Base-by-base conservation (phyloP, 345 rosid genomes). In the Excoecaria cochinchinensis region DNA sequence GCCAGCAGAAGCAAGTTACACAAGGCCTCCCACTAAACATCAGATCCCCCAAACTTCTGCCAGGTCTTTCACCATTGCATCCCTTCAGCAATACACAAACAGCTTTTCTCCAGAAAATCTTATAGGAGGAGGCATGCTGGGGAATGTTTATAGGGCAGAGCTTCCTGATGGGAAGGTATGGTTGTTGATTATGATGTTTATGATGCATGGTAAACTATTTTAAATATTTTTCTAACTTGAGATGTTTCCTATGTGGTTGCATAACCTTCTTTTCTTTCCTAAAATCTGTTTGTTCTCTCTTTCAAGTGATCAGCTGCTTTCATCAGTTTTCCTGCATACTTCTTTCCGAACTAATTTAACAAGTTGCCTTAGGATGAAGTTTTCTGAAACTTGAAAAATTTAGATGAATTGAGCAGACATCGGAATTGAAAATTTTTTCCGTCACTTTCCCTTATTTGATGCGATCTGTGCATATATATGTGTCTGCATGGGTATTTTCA, bases 51-150 rank as follows among this genome's bases (percentile, higher is more conserved):
- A 66, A 40, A 82, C 88, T 42, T 90, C 94, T 80, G 97, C 93
- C 51, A 92, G 80, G 85, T 85, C 86, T 76, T 96, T 89, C 77
- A 89, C 91, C 70, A 90, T 96, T 74, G 99, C 99, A 57, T 86
- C 90, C 70, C 99, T 96, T 87, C 99, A 96, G 77, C 97, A 90
- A 76, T 92, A 85, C 76, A 96, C 99, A 39, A 90, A 90, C 70
- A 96, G 99, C 90, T 96, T 96, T 86, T 88, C 97, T 79, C 97
- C 85, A 83, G 98, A 93, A 70, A 96, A 92, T 83, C 82, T 89
- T 67, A 82, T 96, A 38, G 98, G 97, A 74, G 82, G 85, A 6
- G 99, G 99, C 75, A 96, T 90, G 97, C 92, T 96, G 44, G 99
- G 99, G 59, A 90, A 77, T 82, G 97, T 96, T 74, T 96, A 93